Conservation (phyloP, 139 green algal species). For the Auxenochlorella pyrenoidosa region DNA sequence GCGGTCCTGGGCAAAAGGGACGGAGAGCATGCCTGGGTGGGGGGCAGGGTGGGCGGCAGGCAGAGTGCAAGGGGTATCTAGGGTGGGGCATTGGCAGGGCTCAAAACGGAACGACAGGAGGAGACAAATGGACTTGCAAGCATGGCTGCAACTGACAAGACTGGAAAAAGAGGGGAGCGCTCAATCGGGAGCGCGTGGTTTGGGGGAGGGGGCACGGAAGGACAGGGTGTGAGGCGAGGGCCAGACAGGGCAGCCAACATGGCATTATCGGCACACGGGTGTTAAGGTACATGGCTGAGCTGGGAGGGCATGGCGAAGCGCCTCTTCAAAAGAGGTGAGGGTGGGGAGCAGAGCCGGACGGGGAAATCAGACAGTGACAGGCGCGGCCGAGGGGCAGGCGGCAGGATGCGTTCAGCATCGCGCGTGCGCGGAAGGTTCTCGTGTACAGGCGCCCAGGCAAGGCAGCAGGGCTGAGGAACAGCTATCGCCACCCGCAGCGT, state of each 20-base stretch:
- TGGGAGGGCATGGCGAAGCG: too few species aligned
- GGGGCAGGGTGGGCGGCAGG: not conserved
- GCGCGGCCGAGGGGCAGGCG: not conserved
- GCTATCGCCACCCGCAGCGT: not conserved
- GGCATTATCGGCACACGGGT: too few species aligned
- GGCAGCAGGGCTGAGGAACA: not conserved
- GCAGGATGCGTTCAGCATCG: not conserved
- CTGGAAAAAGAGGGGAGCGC: not conserved
- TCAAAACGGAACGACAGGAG: not conserved
- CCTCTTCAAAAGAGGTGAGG: too few species aligned
- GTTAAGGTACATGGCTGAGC: too few species aligned
- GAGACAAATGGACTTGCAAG: not conserved
- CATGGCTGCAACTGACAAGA: not conserved
- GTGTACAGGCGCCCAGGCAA: not conserved
- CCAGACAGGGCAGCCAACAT: too few species aligned
- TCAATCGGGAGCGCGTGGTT: not conserved
- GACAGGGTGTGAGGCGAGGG: too few species aligned
- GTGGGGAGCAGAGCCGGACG: too few species aligned
- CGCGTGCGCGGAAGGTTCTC: too few species aligned
- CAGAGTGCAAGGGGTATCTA: not conserved
- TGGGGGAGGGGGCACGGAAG: not conserved
- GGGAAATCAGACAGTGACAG: too few species aligned
- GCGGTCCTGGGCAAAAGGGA: too few species aligned
- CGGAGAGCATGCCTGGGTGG: too few species aligned
- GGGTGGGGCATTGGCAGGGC: too few species aligned